These are phyloP conservation scores for Miscanthus sacchariflorus DNA, from an alignment of 202 grass and related monocot genomes.

Conservation along the genomic window DNA sequence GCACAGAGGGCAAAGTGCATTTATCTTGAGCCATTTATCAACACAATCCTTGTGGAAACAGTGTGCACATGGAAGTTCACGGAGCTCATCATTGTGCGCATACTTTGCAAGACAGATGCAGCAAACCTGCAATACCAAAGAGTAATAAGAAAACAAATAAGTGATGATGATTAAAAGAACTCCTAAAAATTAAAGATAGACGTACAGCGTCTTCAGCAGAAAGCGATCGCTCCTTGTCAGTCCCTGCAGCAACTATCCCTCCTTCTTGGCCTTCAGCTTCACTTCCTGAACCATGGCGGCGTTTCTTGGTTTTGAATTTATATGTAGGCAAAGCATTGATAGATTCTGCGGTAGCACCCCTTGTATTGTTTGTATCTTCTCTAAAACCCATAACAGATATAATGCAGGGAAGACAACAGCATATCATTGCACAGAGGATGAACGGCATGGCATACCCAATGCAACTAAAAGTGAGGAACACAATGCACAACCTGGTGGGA, in stretches of 20 bases:
- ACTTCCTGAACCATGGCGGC: conserved; percentile 58
- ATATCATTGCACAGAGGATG: conserved; percentile 97
- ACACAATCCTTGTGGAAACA: conserved; percentile 98
- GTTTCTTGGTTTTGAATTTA: conserved; percentile 91
- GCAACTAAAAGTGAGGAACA: conserved; percentile 96
- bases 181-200: neutral
- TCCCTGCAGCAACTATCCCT: conserved; percentile 86
- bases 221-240: conserved; percentile 83
- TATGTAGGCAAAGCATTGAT: conserved; percentile 88
- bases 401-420: conserved; percentile 95
- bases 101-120: conserved; percentile 96
- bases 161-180: neutral
- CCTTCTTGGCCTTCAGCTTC: conserved; percentile 74
- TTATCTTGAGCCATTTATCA: conserved; percentile 99
- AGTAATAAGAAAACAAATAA: conserved; percentile 2
- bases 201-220: conserved; percentile 92
- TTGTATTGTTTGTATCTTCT: conserved; percentile 82
- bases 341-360: conserved; percentile 87
- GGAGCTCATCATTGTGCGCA: conserved; percentile 91
- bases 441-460: conserved; percentile 99
- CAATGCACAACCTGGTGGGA: conserved; percentile 85
- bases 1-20: conserved; percentile 88
- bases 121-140: conserved; percentile 68
- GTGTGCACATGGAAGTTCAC: conserved; percentile 88
- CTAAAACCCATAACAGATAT: conserved; percentile 97